Conservation (phyloP, 805 yeast genomes). For the Cyberlindnera xylosilytica region DNA sequence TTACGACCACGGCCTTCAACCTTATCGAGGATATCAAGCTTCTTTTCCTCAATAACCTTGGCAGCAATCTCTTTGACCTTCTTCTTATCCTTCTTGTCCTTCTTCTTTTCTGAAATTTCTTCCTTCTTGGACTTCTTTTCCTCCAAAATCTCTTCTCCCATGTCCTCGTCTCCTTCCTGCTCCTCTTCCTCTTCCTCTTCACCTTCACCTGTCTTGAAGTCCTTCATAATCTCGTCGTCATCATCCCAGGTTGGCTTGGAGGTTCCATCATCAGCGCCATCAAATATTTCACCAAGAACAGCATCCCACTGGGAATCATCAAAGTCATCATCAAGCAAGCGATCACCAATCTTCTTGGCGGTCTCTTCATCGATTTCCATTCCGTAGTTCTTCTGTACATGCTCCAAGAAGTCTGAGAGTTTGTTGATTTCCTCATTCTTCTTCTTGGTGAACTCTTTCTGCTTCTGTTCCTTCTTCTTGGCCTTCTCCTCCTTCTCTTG, state of each 20-base stretch:
- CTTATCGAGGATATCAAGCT: slow-evolving; percentile 62
- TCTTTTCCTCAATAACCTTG: slow-evolving; percentile 71
- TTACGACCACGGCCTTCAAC: slow-evolving; percentile 65
- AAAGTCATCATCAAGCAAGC: slow-evolving; percentile 81
- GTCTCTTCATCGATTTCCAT: slow-evolving; percentile 51
- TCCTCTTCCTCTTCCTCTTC: slow-evolving; percentile 37
- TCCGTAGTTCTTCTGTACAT: slow-evolving; percentile 41
- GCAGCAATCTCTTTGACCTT: slow-evolving; percentile 66
- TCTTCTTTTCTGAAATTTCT: slow-evolving; percentile 52
- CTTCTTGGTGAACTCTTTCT: slow-evolving; percentile 63
- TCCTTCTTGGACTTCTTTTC: slow-evolving; percentile 49
- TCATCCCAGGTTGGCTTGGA: slow-evolving; percentile 66
- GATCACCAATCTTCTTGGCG: slow-evolving; percentile 66
- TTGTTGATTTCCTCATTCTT: slow-evolving; percentile 74
- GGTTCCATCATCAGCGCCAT: slow-evolving; percentile 62
- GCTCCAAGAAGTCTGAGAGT: slow-evolving; percentile 60
- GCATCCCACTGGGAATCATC: slow-evolving; percentile 89
- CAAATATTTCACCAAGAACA: slow-evolving; percentile 78
- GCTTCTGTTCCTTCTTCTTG: slow-evolving; percentile 50
- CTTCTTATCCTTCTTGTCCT: slow-evolving; percentile 59
- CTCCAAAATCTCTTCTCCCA: slow-evolving; percentile 26
- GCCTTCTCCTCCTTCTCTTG: slow-evolving; percentile 53
- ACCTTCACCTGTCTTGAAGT: slow-evolving; percentile 38
- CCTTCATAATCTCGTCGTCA: slow-evolving; percentile 52
- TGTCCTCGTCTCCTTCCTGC: slow-evolving; percentile 35